Evolutionary conservation across 129 eudicot species (phyloP).

Genomic region (Arctium minus): DNA sequence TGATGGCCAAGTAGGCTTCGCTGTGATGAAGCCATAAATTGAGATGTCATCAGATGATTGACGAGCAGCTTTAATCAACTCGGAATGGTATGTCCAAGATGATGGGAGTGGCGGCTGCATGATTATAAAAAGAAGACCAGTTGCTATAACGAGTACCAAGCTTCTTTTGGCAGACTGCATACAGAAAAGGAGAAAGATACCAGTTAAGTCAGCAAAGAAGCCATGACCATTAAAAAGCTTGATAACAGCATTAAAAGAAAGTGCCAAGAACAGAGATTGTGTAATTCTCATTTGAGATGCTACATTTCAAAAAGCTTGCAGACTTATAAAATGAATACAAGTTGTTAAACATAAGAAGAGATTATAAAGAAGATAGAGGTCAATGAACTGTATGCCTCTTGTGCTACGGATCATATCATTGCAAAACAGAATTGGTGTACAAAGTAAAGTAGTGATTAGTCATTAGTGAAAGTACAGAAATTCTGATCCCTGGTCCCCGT

Average conservation of each 20-base stretch:
- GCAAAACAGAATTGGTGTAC: neutral
- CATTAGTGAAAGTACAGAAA: neutral
- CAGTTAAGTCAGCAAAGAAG: neutral
- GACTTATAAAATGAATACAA: too few species aligned
- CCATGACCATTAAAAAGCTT: too few species aligned
- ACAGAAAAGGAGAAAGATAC: neutral
- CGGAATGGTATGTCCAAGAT: conserved; percentile 87
- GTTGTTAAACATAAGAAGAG: too few species aligned
- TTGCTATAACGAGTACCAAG: conserved; percentile 74
- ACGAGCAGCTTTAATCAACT: conserved; percentile 75
- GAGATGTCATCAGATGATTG: conserved; percentile 90
- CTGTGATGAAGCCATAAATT: conserved; percentile 83
- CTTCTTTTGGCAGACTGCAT: conserved; percentile 89
- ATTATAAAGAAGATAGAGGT: neutral
- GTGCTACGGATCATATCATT: neutral
- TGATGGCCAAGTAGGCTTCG: conserved; percentile 97
- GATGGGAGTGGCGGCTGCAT: conserved; percentile 92
- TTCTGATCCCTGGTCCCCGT: too few species aligned
- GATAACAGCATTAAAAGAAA: too few species aligned
- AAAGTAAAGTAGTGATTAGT: neutral
- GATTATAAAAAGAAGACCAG: conserved; percentile 68
- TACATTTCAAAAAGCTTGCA: neutral
- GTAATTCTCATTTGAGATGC: neutral
- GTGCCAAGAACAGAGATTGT: neutral
- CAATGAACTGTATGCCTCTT: neutral